phyloP scores from a whole-genome alignment of 768 basidiomycete genomes.

The Phaffia tasmanica region DNA sequence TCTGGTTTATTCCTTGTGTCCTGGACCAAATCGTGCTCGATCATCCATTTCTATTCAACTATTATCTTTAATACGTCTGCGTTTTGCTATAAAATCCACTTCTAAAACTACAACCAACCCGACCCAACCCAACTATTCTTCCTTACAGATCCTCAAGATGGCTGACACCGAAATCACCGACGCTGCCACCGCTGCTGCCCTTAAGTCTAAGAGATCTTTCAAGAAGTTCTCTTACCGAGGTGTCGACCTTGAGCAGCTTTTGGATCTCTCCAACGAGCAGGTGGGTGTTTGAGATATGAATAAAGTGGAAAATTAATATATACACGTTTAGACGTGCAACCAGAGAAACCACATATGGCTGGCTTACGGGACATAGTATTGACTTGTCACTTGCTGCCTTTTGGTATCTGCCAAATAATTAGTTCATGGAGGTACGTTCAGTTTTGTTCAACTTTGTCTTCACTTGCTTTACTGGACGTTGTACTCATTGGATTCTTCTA shows the following conservation, averaged over 20 bases:
- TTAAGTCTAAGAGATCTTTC: constrained; percentile 98
- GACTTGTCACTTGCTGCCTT: background rate
- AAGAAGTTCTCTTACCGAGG: constrained; percentile 98
- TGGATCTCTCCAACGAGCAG: constrained; percentile 82
- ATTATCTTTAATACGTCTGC: too few species aligned
- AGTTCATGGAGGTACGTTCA: constrained; percentile 67
- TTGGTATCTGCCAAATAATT: constrained; percentile 6
- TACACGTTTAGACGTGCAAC: background rate
- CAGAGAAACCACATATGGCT: background rate
- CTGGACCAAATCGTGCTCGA: too few species aligned
- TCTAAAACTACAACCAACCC: too few species aligned
- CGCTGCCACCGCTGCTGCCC: constrained; percentile 82
- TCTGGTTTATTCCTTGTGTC: too few species aligned
- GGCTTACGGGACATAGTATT: background rate
- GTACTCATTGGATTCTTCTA: background rate
- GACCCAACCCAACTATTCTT: background rate
- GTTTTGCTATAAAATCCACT: too few species aligned
- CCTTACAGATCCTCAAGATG: constrained; percentile 39
- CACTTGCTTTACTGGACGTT: background rate
- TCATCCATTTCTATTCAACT: too few species aligned
- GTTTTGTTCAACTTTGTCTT: background rate
- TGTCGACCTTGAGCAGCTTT: constrained; percentile 92
- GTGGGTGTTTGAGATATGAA: constrained; percentile 2
- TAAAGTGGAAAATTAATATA: background rate
- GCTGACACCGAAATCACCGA: constrained; percentile 78